Conservation (phyloP, 148 eudicot genomes). For the Heliamphora exappendiculata region DNA sequence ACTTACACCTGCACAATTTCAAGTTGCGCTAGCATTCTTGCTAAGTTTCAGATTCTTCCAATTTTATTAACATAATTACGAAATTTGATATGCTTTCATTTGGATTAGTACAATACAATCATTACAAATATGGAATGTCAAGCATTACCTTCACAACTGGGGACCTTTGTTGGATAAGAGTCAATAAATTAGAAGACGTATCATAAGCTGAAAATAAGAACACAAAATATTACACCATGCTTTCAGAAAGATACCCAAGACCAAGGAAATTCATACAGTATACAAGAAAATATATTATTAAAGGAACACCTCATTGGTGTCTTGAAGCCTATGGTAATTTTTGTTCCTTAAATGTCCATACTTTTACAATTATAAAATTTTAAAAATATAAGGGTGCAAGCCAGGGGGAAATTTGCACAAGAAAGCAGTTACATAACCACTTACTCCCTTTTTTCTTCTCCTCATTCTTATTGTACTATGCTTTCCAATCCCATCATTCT, state of each 20-base stretch:
- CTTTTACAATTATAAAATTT: too few species aligned
- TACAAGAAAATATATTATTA: background rate
- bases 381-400: too few species aligned
- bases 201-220: conserved; percentile 52
- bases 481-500: too few species aligned
- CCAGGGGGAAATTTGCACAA: too few species aligned
- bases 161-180: conserved; percentile 82
- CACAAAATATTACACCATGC: conserved; percentile 6
- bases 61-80: background rate
- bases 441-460: too few species aligned
- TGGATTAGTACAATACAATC: background rate
- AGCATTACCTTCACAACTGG: conserved; percentile 72
- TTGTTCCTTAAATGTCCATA: too few species aligned
- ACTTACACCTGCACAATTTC: background rate
- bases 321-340: too few species aligned
- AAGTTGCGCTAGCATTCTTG: background rate
- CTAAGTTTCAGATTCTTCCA: background rate
- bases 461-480: too few species aligned
- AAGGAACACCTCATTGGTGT: too few species aligned
- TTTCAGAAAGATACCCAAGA: background rate
- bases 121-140: background rate
- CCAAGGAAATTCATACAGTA: background rate
- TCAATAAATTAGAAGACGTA: conserved; percentile 37
- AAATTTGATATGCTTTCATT: background rate
- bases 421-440: too few species aligned